Evolutionary conservation across 108 stramenopile genomes (phyloP).

Genomic region (Nitzschia inconspicua): DNA sequence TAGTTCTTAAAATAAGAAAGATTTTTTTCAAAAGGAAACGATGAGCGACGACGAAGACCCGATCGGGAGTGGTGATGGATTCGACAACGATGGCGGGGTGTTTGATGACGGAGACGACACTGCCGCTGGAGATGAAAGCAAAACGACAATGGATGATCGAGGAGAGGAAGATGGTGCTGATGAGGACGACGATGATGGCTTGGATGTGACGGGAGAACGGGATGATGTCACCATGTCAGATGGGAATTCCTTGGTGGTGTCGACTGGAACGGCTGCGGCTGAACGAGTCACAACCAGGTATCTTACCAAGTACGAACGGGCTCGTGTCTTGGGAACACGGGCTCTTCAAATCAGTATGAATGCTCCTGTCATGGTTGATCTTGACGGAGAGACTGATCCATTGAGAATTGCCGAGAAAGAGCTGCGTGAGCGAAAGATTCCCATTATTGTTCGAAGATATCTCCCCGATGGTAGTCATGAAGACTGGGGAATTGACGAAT

Average conservation of each 20-base stretch:
- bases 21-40: not conserved
- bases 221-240: conserved; percentile 46
- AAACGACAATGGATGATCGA: conserved; percentile 36
- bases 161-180: conserved; percentile 39
- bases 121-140: conserved; percentile 17
- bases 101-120: conserved; percentile 50
- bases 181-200: conserved; percentile 36
- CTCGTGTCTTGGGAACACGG: conserved; percentile 97
- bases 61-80: conserved; percentile 63
- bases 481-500: conserved; percentile 97
- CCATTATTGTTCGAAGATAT: conserved; percentile 97
- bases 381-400: conserved; percentile 98
- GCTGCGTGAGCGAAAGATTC: conserved; percentile 96
- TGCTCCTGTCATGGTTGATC: conserved; percentile 98
- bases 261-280: conserved; percentile 38
- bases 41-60: conserved; percentile 84
- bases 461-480: conserved; percentile 97
- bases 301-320: conserved; percentile 98
- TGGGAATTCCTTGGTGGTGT: conserved; percentile 32
- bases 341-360: conserved; percentile 99
- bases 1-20: too few relatives aligned
- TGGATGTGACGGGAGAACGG: conserved; percentile 77
- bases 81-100: conserved; percentile 76
- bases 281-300: conserved; percentile 91
- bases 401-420: conserved; percentile 98